These are phyloP conservation scores for Ceratobasidium sp. DNA, from an alignment of 1,284 basidiomycete genomes.

Conservation along the genomic window DNA sequence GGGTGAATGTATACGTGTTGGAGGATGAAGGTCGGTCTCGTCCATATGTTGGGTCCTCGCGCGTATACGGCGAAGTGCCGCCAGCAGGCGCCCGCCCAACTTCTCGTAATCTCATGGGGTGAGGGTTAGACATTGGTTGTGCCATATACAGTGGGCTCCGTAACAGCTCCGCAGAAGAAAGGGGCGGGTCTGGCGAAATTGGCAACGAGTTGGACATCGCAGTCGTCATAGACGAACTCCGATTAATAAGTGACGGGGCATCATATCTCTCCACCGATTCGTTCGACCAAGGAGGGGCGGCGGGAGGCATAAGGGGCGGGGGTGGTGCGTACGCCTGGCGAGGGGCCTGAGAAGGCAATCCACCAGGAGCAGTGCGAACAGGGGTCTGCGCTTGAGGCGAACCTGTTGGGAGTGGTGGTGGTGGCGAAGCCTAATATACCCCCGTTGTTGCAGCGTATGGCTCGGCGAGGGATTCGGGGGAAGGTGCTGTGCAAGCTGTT, in stretches of 20 bases:
- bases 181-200: conserved; percentile 28
- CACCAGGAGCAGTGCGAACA: background rate
- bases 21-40: conserved; percentile 23
- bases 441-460: conserved; percentile 4
- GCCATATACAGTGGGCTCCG: conserved; percentile 19
- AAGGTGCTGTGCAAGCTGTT: conserved; percentile 23
- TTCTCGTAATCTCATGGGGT: conserved; percentile 10
- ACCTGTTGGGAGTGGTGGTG: conserved; percentile 18
- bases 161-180: conserved; percentile 4
- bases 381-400: conserved; percentile 21
- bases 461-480: conserved; percentile 19
- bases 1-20: conserved; percentile 12
- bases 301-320: conserved; percentile 16
- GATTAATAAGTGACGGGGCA: background rate
- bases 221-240: conserved; percentile 12
- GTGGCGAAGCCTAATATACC: conserved; percentile 18
- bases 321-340: conserved; percentile 23
- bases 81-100: background rate
- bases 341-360: conserved; percentile 27
- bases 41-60: conserved; percentile 11
- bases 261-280: conserved; percentile 11
- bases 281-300: background rate
- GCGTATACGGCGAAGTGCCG: conserved; percentile 22
- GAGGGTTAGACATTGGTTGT: background rate
- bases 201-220: conserved; percentile 18